phyloP scores from a whole-genome alignment of 805 yeast genomes.

The Blastobotrys peoriensis region DNA sequence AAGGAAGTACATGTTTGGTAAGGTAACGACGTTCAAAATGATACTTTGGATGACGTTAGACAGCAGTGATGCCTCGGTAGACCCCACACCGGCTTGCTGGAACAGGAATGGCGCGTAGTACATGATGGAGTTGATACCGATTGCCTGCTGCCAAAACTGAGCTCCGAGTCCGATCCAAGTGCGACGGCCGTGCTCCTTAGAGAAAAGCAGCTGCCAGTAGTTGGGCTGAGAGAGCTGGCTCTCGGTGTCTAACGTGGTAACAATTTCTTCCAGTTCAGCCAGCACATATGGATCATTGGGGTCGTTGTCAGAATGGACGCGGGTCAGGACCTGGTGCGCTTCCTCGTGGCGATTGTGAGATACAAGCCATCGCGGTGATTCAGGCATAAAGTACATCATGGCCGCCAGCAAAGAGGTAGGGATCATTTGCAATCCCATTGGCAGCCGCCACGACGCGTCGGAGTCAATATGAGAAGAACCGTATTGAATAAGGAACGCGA shows the following conservation, averaged over 20 bases:
- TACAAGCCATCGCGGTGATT: slow-evolving; percentile 79
- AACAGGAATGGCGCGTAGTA: slow-evolving; percentile 57
- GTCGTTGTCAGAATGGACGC: slow-evolving; percentile 30
- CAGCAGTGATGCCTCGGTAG: slow-evolving; percentile 48
- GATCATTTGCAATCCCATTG: slow-evolving; percentile 60
- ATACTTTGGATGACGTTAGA: slow-evolving; percentile 67
- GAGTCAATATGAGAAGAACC: slow-evolving; percentile 53
- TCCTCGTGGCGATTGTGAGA: slow-evolving; percentile 50
- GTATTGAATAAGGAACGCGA: slow-evolving; percentile 71
- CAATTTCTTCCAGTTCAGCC: slow-evolving; percentile 33
- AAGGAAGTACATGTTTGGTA: slow-evolving; percentile 47
- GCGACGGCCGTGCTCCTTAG: slow-evolving; percentile 15
- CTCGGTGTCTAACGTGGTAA: slow-evolving; percentile 45
- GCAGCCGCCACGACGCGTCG: slow-evolving; percentile 67
- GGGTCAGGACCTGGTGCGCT: slow-evolving; percentile 42
- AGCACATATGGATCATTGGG: slow-evolving; percentile 29
- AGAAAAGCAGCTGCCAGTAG: slow-evolving; percentile 23
- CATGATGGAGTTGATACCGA: slow-evolving; percentile 63
- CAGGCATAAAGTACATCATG: slow-evolving; percentile 63
- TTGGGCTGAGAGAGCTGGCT: slow-evolving; percentile 32
- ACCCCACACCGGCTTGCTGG: slow-evolving; percentile 47
- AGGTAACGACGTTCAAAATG: slow-evolving; percentile 53
- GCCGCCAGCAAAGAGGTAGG: slow-evolving; percentile 54
- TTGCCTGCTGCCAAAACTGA: slow-evolving; percentile 50
- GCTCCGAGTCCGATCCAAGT: slow-evolving; percentile 31